Percentiles rank a stretch among this genome's conserved stretches.
These are phyloP conservation scores for Hydnum rufescens DNA, from an alignment of 768 basidiomycete genomes.

Conservation along the genomic window DNA sequence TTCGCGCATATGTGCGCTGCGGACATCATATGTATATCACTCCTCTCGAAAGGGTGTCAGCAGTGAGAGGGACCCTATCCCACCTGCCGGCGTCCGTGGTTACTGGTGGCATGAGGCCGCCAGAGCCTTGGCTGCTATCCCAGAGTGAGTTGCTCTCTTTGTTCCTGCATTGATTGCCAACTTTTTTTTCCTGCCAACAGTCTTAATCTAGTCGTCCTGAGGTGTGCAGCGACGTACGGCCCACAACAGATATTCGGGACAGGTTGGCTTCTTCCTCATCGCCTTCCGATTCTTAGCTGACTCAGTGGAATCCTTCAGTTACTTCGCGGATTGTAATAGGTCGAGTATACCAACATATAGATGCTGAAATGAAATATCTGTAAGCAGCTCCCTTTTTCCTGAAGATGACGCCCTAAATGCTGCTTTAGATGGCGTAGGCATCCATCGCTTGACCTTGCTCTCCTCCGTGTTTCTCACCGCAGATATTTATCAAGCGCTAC, in stretches of 20 bases:
- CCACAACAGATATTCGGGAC: constrained; percentile 58
- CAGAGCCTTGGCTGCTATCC: constrained; percentile 51
- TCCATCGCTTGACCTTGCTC: background rate
- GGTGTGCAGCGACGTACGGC: constrained; percentile 60
- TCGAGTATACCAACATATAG: constrained; percentile 61
- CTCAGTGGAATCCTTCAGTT: constrained; percentile 23
- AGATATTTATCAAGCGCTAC: constrained; percentile 5
- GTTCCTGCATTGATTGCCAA: background rate
- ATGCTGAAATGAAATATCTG: constrained; percentile 75
- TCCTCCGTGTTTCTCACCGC: background rate
- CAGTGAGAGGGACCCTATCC: constrained; percentile 53
- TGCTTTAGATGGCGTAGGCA: too few relatives aligned
- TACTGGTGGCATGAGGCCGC: constrained; percentile 82
- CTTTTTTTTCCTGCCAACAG: constrained; percentile 19
- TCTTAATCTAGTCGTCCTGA: constrained; percentile 60
- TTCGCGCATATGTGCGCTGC: constrained; percentile 60
- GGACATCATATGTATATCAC: constrained; percentile 66
- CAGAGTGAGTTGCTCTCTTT: constrained; percentile 28
- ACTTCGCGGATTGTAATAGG: constrained; percentile 53
- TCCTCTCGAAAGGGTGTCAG: constrained; percentile 34
- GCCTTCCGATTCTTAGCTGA: background rate
- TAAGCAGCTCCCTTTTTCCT: constrained; percentile 19
- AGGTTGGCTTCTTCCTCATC: constrained; percentile 27
- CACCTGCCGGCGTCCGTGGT: constrained; percentile 49
- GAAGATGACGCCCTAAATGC: constrained; percentile 9